Evolutionary conservation across 2,329 filamentous ascomycete genomes (phyloP), one percentile per base, ranked within the genome.

Genomic region (Gnomoniopsis smithogilvyi): DNA sequence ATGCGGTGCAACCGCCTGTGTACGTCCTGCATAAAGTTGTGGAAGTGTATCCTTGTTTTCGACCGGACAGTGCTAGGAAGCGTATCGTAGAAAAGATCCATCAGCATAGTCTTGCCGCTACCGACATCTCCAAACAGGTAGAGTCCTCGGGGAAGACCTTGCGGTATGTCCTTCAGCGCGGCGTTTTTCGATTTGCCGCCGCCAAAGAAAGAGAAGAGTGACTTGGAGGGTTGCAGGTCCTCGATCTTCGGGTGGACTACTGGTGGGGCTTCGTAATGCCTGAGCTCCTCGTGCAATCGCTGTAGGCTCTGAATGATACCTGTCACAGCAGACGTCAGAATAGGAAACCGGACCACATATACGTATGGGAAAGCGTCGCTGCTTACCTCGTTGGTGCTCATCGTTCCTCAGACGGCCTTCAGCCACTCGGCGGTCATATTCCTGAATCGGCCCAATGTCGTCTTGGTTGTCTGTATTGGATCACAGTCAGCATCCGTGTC

Each of bases 21-120:
- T 51, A 98, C 89, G 73, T 96, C 91, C 74, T 98, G 95, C 95
- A 99, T 99, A 79, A 99, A 99, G 73, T 96, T 96, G 79, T 98
- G 92, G 75, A 99, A 99, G 78, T 99, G 95, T 69, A 99, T 97
- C 51, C 95, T 84, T 50, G 89, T 96, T 78, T 96, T 97, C 34
- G 86, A 85, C 59, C 80, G 83, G 64, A 98, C 92, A 61, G 89
- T 88, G 17, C 78, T 72, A 0, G 95, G 95, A 22, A 98, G 78
- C 0, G 94, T 97, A 64, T 98, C 93, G 77, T 93, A 96, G 74
- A 98, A 97, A 52, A 99, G 80, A 71, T 99, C 94, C 95, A 99
- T 99, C 70, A 99, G 80, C 95, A 99, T 99, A 2, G 95, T 99
- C 81, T 99, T 99, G 63, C 95, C 95, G 68, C 92, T 96, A 45